Evolutionary conservation across 2,329 filamentous ascomycete genomes (phyloP), one percentile per base, ranked within the genome.

Genomic region (Colletotrichum karsti): DNA sequence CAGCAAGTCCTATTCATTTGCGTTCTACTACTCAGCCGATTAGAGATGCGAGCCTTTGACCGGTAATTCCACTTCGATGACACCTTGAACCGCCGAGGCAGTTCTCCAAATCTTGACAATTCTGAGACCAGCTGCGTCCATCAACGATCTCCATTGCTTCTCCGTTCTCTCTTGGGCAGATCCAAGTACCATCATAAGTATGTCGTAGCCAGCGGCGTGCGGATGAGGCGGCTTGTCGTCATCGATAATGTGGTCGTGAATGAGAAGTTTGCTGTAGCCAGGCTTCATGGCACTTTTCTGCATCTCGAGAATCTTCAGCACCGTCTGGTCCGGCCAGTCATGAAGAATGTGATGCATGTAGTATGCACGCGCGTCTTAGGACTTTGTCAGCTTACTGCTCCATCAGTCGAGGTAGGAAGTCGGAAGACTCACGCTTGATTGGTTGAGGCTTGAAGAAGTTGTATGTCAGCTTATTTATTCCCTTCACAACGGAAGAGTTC

Each of bases 321-420:
- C 75, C 50, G 83, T 76, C 18, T 77, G 75, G 62, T 88, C 85
- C 0, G 85, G 80, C 84, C 85, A 88, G 76, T 88, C 85, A 73
- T 89, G 87, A n/a, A 89, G 77, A 58, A 88, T 85, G 67, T 83
- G 77, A 71, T 86, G 85, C 68, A 89, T 74, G 60, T 88, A 77
- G 74, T 85, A 88, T 51, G 86, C 79, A 62, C 85, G 84, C 7
- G 82, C 85, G 15, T 63, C 60, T n/a, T 63, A 15, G 1, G 6
- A 6, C 3, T 3, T 4, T 4, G 12, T 58, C 4, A 50, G 41
- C 7, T 7, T 7, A 2, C 13, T 30, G 15, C n/a, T 0, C 9
- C 7, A 9, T 1, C 24, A 1, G 9, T 50, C 13, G n/a, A 26
- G 22, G 12, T 0, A 5, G 0, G 10, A 3, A 30, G 2, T 46